Evolutionary conservation across 2,329 filamentous ascomycete species (phyloP).

Genomic region (Myriangium duriaei): DNA sequence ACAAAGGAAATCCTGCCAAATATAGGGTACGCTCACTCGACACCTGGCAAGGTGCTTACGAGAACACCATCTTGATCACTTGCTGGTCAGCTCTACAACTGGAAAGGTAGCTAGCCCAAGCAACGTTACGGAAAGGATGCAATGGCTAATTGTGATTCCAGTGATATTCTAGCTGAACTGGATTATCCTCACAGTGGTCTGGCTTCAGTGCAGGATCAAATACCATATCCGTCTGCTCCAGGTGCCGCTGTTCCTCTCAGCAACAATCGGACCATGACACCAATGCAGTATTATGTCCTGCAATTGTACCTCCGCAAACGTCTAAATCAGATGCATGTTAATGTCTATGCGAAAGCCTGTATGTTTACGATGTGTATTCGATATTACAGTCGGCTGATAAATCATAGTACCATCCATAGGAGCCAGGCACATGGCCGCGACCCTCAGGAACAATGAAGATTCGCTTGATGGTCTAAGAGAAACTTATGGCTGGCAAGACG

Average conservation of each 20-base stretch:
- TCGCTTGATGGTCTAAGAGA: slow-evolving; percentile 40
- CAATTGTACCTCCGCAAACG: slow-evolving; percentile 48
- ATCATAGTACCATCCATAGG: neutral
- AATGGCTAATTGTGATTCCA: too few relatives aligned
- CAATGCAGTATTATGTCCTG: slow-evolving; percentile 47
- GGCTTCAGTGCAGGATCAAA: slow-evolving; percentile 43
- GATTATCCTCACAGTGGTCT: slow-evolving; percentile 39
- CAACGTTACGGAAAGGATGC: too few relatives aligned
- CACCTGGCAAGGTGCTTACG: slow-evolving; percentile 18
- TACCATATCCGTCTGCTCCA: slow-evolving; percentile 60
- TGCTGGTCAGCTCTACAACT: slow-evolving; percentile 93
- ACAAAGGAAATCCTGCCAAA: slow-evolving; percentile 14
- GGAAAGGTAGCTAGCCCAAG: slow-evolving; percentile 55
- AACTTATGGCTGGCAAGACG: slow-evolving; percentile 49
- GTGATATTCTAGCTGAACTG: slow-evolving; percentile 85
- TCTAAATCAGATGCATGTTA: slow-evolving; percentile 43
- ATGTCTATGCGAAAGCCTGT: slow-evolving; percentile 37
- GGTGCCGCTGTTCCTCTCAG: too few relatives aligned
- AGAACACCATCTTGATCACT: slow-evolving; percentile 44
- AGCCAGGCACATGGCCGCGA: slow-evolving; percentile 13
- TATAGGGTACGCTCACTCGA: neutral
- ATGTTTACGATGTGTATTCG: slow-evolving; percentile 14
- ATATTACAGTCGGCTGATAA: neutral
- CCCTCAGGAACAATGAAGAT: slow-evolving; percentile 21
- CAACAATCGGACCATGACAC: too few relatives aligned